Evolutionary conservation across 768 basidiomycete genomes (phyloP).

Genomic region (Tylopilus sp.): DNA sequence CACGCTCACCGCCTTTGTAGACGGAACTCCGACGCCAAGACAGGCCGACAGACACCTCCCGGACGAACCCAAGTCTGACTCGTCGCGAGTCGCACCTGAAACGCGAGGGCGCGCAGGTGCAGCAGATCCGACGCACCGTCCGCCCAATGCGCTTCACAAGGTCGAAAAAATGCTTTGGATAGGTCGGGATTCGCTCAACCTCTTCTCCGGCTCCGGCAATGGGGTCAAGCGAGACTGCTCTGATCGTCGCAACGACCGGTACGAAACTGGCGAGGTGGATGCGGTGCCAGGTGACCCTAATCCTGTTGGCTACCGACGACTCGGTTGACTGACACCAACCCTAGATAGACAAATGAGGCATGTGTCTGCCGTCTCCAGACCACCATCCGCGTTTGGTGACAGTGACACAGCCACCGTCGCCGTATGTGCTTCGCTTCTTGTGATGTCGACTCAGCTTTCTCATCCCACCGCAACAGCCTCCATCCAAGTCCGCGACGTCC

Average conservation of each 20-base stretch:
- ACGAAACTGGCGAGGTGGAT: slow-evolving; percentile 15
- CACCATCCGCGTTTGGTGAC: slow-evolving; percentile 15
- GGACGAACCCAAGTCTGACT: background rate
- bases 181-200: slow-evolving; percentile 28
- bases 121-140: slow-evolving; percentile 17
- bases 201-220: slow-evolving; percentile 22
- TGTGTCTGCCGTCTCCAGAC: slow-evolving; percentile 7
- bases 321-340: background rate
- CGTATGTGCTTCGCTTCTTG: slow-evolving; percentile 9
- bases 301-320: background rate
- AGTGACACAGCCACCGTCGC: slow-evolving; percentile 20
- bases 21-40: slow-evolving; percentile 14
- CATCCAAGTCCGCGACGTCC: slow-evolving; percentile 21
- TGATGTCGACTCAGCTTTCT: slow-evolving; percentile 7
- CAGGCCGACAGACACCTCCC: background rate
- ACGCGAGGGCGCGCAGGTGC: background rate
- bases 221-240: slow-evolving; percentile 10
- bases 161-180: slow-evolving; percentile 34
- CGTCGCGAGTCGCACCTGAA: slow-evolving; percentile 9
- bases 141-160: slow-evolving; percentile 27
- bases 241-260: slow-evolving; percentile 15
- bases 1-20: slow-evolving; percentile 7
- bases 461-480: slow-evolving; percentile 16
- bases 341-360: slow-evolving; percentile 20
- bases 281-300: slow-evolving; percentile 24